phyloP scores from a whole-genome alignment of 345 rosid species.

The Brassica carinata region DNA sequence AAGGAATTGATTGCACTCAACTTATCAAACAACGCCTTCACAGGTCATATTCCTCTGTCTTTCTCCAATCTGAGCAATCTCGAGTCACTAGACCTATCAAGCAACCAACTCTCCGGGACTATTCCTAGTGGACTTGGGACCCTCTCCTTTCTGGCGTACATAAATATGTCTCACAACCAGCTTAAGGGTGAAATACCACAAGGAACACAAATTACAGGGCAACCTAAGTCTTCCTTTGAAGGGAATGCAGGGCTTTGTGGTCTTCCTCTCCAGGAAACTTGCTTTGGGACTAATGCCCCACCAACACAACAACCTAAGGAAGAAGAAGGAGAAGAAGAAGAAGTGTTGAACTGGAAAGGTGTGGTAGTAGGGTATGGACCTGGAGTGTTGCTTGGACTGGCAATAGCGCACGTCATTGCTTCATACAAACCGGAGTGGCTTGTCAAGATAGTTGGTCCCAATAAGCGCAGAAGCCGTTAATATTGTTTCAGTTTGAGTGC shows the following conservation, averaged over 20 bases:
- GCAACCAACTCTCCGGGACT: conserved; percentile 3
- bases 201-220: neutral
- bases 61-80: neutral
- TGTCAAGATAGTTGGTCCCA: neutral
- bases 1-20: conserved; percentile 17
- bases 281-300: neutral
- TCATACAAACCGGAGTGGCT: conserved; percentile 3
- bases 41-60: conserved; percentile 18
- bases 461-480: neutral
- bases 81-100: conserved; percentile 15
- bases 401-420: neutral
- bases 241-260: conserved; percentile 6
- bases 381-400: conserved; percentile 14
- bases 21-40: conserved; percentile 27
- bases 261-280: conserved; percentile 14
- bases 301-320: neutral
- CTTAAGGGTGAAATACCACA: neutral
- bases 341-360: conserved; percentile 19
- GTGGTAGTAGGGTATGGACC: neutral
- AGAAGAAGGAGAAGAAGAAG: neutral
- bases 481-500: neutral
- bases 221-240: neutral
- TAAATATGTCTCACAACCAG: neutral
- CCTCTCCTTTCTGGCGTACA: neutral
- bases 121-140: neutral